Conservation (phyloP, 2,329 filamentous ascomycete species). For the Colletotrichum cordylinicola region DNA sequence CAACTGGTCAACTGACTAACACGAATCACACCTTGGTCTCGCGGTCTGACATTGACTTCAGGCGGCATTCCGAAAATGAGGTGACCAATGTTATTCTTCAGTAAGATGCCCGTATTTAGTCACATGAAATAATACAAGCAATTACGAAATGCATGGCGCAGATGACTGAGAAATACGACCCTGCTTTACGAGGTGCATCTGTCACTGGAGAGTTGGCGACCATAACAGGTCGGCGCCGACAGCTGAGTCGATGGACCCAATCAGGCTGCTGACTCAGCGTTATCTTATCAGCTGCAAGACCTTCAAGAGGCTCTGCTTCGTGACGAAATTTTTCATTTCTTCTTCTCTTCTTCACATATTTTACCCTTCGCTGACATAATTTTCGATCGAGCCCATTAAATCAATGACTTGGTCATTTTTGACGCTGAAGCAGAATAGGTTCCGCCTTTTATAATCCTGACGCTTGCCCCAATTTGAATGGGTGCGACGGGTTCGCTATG, state of each 20-base stretch:
- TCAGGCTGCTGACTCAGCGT: conserved; percentile 3
- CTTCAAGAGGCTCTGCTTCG: conserved; percentile 1
- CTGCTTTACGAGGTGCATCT: background rate
- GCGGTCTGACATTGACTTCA: background rate
- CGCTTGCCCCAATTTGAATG: conserved; percentile 49
- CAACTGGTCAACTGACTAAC: conserved; percentile 2
- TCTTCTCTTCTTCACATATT: conserved; percentile 49
- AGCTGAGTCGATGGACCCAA: background rate
- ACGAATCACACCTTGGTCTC: background rate
- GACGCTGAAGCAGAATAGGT: conserved; percentile 58
- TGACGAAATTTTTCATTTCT: background rate
- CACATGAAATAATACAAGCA: background rate
- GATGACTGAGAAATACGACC: background rate
- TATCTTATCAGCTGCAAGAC: conserved; percentile 12
- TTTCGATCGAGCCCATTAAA: conserved; percentile 34
- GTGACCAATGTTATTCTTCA: background rate
- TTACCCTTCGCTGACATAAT: conserved; percentile 47
- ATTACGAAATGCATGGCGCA: background rate
- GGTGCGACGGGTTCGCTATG: conserved; percentile 68
- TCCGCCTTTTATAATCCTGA: conserved; percentile 67
- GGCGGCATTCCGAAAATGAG: background rate
- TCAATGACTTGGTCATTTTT: conserved; percentile 50
- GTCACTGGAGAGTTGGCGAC: background rate
- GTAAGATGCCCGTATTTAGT: background rate
- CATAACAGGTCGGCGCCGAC: background rate